Base-by-base conservation (phyloP, 164 flowering plant genomes). In the Macadamia integrifolia region DNA sequence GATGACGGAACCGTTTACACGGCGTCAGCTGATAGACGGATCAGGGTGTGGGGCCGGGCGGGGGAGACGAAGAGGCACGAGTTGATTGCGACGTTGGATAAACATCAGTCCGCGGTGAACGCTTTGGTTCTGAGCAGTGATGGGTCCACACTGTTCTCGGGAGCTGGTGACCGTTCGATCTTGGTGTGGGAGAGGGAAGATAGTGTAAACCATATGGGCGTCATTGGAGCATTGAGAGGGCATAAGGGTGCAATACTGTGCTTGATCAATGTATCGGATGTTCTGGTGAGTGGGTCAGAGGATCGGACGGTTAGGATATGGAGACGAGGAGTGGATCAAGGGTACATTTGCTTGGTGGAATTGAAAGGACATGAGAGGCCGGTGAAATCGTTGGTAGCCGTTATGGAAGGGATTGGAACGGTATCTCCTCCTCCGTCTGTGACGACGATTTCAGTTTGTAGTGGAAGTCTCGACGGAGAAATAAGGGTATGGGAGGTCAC, bases 301-400 rank as follows among this genome's bases (percentile, higher is more conserved):
- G 98, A 93, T 83, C 80, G 85, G 74, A 91, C 93, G 80, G 87
- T 93, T 31, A 91, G 98, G 82, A 72, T 93, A 13, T 93, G 98
- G 98, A 72, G 71, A 49, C 77, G 87, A 0, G 83, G 87, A 0
- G 8, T 1, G 1, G 84, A 78, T 1, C 78, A 80, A 9, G 57
- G 62, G 69, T 89, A 69, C 60, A 67, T 78, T 29, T 91, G 95
- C 49, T 73, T 88, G 76, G 70, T 80, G 0, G 88, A 83, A 42
- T 53, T 90, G 72, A 88, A 81, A 0, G 97, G 95, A 9, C 93
- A 89, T 56, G 55, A 14, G 68, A 80, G 71, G 40, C 86, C 93
- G 55, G 93, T 93, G 63, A 89, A 82, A 82, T 83, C 93, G 66
- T 72, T 93, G 83, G 85, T 69, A 62, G 90, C 85, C 55, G 78